A percentile compares a stretch with the other conserved stretches of the same genome.
phyloP scores from a whole-genome alignment of 176 grass and related monocot genomes.

The Alopecurus myosuroides region DNA sequence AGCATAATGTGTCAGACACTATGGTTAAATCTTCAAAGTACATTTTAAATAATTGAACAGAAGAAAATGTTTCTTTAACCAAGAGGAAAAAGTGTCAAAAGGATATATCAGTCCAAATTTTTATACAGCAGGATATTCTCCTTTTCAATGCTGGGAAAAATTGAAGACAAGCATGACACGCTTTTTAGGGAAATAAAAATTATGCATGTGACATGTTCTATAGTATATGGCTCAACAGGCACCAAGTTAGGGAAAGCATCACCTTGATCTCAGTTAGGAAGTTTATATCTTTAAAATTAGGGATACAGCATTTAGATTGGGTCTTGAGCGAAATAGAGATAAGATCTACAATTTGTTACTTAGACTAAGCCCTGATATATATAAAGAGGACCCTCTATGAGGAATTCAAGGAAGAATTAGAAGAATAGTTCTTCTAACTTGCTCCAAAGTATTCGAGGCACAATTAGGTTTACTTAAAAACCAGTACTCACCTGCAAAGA shows the following conservation, averaged over 20 bases:
- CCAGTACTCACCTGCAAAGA: slow-evolving; percentile 53
- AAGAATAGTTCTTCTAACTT: neutral
- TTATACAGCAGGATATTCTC: neutral
- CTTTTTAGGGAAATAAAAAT: neutral
- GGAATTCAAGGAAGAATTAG: neutral
- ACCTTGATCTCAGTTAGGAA: neutral
- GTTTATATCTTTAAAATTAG: neutral
- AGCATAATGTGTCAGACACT: neutral
- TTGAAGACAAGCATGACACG: neutral
- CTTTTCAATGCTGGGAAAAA: neutral
- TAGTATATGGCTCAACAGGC: neutral
- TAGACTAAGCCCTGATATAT: neutral
- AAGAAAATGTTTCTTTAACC: neutral
- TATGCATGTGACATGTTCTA: neutral
- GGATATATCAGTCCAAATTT: neutral
- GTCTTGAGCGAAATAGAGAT: neutral
- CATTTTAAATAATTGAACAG: slow-evolving; percentile 8
- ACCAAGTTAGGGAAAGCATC: neutral
- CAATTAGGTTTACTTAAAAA: no score
- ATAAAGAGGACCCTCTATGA: neutral
- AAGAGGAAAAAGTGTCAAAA: neutral
- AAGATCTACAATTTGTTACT: neutral
- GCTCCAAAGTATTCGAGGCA: no score
- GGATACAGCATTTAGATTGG: neutral
- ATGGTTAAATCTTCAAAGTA: slow-evolving; percentile 6